Conservation (phyloP, 1,139 yeast genomes). For the Ogataea hybrid region DNA sequence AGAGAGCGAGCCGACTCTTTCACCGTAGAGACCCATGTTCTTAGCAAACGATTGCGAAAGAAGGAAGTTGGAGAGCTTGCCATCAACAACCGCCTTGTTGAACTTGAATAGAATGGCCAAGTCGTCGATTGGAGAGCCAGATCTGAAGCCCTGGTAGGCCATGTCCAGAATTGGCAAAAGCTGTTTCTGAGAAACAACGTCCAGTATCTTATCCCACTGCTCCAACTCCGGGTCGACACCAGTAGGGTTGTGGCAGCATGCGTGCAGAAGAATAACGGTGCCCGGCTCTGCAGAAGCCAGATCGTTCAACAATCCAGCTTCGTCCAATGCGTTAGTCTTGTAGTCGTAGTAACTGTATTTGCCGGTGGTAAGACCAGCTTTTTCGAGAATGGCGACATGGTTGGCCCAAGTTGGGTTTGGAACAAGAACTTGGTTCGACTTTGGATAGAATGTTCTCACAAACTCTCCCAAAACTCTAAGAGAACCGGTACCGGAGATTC, state of each 20-base stretch:
- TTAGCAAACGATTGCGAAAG: slow-evolving; percentile 93
- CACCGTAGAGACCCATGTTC: slow-evolving; percentile 96
- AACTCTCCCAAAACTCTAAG: slow-evolving; percentile 56
- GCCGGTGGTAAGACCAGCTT: slow-evolving; percentile 42
- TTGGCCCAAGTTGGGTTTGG: slow-evolving; percentile 68
- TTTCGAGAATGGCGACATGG: slow-evolving; percentile 55
- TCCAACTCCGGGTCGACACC: slow-evolving; percentile 83
- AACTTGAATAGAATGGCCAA: slow-evolving; percentile 49
- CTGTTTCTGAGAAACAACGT: slow-evolving; percentile 51
- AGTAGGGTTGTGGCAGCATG: slow-evolving; percentile 97
- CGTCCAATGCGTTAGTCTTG: slow-evolving; percentile 50
- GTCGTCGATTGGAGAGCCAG: slow-evolving; percentile 56
- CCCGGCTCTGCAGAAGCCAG: slow-evolving; percentile 44
- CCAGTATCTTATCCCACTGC: slow-evolving; percentile 75
- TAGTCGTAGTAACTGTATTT: slow-evolving; percentile 52
- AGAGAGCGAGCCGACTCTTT: slow-evolving; percentile 90
- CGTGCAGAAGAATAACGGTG: slow-evolving; percentile 76
- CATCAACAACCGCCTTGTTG: slow-evolving; percentile 46
- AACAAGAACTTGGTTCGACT: slow-evolving; percentile 39
- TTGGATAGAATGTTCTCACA: slow-evolving; percentile 43
- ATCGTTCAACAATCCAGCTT: slow-evolving; percentile 46
- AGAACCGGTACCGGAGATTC: slow-evolving; percentile 61
- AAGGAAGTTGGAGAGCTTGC: slow-evolving; percentile 41
- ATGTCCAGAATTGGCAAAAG: slow-evolving; percentile 80
- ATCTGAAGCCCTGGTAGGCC: slow-evolving; percentile 93